Percentiles rank a stretch among this genome's conserved stretches.
Conservation (phyloP, 176 grass and related monocot species). For the Oryza punctata region DNA sequence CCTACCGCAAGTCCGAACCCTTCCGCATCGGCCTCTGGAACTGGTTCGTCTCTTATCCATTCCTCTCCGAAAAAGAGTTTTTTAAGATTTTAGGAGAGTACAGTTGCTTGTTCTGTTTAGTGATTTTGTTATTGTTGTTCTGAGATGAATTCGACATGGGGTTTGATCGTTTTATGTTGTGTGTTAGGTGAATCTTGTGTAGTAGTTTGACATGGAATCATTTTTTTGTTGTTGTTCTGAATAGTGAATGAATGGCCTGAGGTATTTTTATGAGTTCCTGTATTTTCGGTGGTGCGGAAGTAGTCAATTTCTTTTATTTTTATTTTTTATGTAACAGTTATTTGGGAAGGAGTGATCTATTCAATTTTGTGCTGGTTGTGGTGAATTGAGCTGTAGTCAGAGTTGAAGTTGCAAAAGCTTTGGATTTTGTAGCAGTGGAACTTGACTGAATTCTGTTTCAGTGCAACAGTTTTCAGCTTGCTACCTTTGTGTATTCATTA, state of each 20-base stretch:
- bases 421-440: not conserved
- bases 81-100: not conserved
- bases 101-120: not conserved
- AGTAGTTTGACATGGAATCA: not conserved
- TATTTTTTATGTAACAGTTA: not conserved
- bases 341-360: not conserved
- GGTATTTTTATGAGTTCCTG: not conserved
- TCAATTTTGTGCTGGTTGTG: not conserved
- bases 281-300: not conserved
- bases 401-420: not conserved
- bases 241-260: not conserved
- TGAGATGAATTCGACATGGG: not conserved
- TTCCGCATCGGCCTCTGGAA: slow-evolving; percentile 98
- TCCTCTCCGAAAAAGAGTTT: no score
- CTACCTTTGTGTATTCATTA: not conserved
- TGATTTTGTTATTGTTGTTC: not conserved
- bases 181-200: not conserved
- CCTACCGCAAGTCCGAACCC: slow-evolving; percentile 85
- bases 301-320: not conserved
- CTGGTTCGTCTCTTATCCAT: slow-evolving; percentile 48
- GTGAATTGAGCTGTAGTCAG: not conserved
- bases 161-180: not conserved
- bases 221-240: not conserved
- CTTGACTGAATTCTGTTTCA: not conserved
- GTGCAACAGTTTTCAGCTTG: not conserved